A percentile compares a stretch with the other conserved stretches of the same genome.
phyloP scores from a whole-genome alignment of 129 eudicot species.

The Tanacetum coccineum region DNA sequence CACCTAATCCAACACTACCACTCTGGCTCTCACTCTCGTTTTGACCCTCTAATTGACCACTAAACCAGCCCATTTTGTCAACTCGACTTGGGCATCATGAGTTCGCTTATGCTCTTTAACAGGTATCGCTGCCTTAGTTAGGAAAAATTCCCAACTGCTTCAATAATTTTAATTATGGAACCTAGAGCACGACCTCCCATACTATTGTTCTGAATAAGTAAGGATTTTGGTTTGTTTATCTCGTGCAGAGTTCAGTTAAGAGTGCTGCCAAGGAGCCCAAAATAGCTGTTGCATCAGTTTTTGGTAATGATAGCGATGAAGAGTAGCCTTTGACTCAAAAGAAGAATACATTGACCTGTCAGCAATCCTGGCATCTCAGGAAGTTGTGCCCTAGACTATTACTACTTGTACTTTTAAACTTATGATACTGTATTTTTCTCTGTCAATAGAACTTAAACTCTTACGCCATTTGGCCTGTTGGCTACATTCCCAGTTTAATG shows the following conservation, averaged over 20 bases:
- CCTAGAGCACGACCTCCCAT: slow-evolving; percentile 9
- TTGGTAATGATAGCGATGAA: too few species aligned
- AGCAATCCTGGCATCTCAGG: too few species aligned
- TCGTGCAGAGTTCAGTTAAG: slow-evolving; percentile 37
- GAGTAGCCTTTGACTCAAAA: too few species aligned
- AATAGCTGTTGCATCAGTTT: too few species aligned
- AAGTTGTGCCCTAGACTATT: background rate
- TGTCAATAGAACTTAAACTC: background rate
- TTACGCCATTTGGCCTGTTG: background rate
- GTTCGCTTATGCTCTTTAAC: background rate
- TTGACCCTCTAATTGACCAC: too few species aligned
- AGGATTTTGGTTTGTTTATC: background rate
- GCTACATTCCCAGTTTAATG: background rate
- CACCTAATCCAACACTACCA: too few species aligned
- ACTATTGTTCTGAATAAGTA: background rate
- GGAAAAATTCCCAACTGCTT: background rate
- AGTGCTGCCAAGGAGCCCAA: slow-evolving; percentile 33
- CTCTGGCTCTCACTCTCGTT: too few species aligned
- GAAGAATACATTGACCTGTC: too few species aligned
- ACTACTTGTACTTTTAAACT: background rate
- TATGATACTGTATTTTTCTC: background rate
- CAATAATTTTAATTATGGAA: background rate
- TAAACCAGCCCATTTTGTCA: too few species aligned
- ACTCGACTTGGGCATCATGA: background rate
- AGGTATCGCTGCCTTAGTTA: background rate